A percentile compares a stretch with the other conserved stretches of the same genome.
Evolutionary conservation across 768 basidiomycete genomes (phyloP).

Genomic region (Mycena polygramma): DNA sequence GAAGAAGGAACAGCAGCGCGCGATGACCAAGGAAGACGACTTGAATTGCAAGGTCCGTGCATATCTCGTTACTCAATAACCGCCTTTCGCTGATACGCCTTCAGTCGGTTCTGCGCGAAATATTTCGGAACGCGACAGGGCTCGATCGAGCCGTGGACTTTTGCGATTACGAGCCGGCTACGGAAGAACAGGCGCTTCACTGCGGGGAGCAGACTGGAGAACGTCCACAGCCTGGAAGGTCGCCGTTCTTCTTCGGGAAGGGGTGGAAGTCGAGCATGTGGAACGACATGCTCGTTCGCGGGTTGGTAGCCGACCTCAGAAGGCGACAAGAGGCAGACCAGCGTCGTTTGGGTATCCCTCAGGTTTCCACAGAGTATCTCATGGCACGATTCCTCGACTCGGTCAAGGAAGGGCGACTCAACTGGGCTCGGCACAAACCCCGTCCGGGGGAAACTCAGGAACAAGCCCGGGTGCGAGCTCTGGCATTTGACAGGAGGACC

Average conservation of each 20-base stretch:
- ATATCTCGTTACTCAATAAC: not conserved
- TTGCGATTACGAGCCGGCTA: not conserved
- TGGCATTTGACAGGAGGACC: not conserved
- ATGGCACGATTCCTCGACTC: not conserved
- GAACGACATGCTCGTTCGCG: constrained; percentile 1
- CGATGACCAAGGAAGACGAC: constrained; percentile 1
- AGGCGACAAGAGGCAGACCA: not conserved
- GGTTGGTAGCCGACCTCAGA: not conserved
- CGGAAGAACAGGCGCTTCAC: not conserved
- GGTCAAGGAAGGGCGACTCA: not conserved
- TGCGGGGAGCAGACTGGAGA: constrained; percentile 5
- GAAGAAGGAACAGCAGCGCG: not conserved
- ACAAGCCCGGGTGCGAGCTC: not conserved
- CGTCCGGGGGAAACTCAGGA: constrained; percentile 2
- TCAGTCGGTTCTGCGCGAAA: constrained; percentile 1
- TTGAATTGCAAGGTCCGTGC: constrained; percentile 10
- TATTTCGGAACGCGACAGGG: constrained; percentile 4
- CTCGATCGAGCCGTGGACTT: constrained; percentile 7
- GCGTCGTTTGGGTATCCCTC: not conserved
- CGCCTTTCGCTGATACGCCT: not conserved
- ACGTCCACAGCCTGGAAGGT: not conserved
- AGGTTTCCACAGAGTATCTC: constrained; percentile 4
- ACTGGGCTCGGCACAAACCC: not conserved
- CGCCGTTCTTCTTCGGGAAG: constrained; percentile 6
- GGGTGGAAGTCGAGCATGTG: not conserved